These are phyloP conservation scores for Collariella sp. DNA, from an alignment of 495 filamentous ascomycete species.

Conservation along the genomic window DNA sequence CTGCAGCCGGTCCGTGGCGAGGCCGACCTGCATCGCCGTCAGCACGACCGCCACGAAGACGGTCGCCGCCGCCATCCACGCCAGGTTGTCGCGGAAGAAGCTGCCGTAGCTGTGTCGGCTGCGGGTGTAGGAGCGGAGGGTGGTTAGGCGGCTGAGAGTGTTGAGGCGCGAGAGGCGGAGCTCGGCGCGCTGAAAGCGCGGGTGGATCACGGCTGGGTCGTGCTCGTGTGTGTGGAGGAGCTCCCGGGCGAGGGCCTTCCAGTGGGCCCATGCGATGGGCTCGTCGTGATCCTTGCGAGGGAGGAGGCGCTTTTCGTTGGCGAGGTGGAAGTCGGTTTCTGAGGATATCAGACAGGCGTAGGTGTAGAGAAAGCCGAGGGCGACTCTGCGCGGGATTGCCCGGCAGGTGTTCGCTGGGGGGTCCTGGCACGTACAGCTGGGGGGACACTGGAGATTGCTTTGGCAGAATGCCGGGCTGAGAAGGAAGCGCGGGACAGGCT, in stretches of 20 bases:
- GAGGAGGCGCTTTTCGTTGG: constrained; percentile 25
- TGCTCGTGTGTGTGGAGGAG: neutral
- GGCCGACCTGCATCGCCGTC: neutral
- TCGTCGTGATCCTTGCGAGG: constrained; percentile 14
- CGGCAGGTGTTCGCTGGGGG: neutral
- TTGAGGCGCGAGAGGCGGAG: neutral
- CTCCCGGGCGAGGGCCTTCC: constrained; percentile 8
- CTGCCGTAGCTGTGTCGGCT: neutral
- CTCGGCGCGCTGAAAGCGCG: neutral
- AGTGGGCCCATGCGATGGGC: constrained; percentile 5
- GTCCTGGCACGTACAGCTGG: neutral
- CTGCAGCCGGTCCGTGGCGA: neutral
- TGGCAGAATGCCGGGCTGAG: constrained; percentile 2
- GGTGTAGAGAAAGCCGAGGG: constrained; percentile 31
- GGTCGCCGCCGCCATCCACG: neutral
- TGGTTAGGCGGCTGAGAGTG: neutral
- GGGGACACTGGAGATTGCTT: constrained; percentile 6
- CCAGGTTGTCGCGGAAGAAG: neutral
- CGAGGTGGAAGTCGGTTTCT: constrained; percentile 35
- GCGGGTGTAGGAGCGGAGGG: too few species aligned
- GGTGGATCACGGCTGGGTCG: neutral
- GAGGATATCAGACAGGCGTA: constrained; percentile 32
- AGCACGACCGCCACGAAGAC: neutral
- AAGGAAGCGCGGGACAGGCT: constrained; percentile 15
- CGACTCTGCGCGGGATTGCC: constrained; percentile 7